Evolutionary conservation across 768 basidiomycete genomes (phyloP).

Genomic region (Leucosporidium creatinivorum): DNA sequence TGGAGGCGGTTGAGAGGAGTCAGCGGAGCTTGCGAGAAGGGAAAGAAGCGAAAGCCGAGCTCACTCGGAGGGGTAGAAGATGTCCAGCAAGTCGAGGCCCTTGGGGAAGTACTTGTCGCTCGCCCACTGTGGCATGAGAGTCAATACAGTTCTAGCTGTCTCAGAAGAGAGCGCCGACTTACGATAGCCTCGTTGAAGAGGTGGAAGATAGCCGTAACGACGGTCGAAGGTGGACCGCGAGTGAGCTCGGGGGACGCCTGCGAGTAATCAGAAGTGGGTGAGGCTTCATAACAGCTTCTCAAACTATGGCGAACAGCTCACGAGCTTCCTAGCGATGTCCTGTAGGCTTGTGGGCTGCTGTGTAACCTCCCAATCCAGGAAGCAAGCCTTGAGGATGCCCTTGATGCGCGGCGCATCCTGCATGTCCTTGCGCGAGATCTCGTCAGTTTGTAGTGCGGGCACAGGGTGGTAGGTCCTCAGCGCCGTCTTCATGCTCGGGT

Average conservation of each 20-base stretch:
- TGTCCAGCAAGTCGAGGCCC: slow-evolving; percentile 57
- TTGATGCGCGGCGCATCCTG: slow-evolving; percentile 75
- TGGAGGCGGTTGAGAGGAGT: neutral
- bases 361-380: slow-evolving; percentile 51
- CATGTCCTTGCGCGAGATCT: slow-evolving; percentile 51
- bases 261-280: no score
- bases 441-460: slow-evolving; percentile 60
- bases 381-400: slow-evolving; percentile 59
- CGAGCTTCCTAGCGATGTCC: slow-evolving; percentile 54
- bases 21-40: neutral
- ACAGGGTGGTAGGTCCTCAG: slow-evolving; percentile 72
- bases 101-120: slow-evolving; percentile 64
- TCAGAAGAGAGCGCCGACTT: slow-evolving; percentile 33
- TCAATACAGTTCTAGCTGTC: neutral
- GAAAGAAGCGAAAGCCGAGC: neutral
- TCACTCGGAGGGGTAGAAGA: slow-evolving; percentile 65
- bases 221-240: slow-evolving; percentile 66
- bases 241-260: slow-evolving; percentile 36
- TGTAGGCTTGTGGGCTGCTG: slow-evolving; percentile 53
- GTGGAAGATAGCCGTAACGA: slow-evolving; percentile 66
- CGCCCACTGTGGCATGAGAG: slow-evolving; percentile 33
- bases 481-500: slow-evolving; percentile 70
- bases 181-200: slow-evolving; percentile 65
- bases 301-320: slow-evolving; percentile 44
- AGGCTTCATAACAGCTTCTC: neutral